Evolutionary conservation across 2,329 filamentous ascomycete species (phyloP).

Genomic region (Grosmannia clavigera): DNA sequence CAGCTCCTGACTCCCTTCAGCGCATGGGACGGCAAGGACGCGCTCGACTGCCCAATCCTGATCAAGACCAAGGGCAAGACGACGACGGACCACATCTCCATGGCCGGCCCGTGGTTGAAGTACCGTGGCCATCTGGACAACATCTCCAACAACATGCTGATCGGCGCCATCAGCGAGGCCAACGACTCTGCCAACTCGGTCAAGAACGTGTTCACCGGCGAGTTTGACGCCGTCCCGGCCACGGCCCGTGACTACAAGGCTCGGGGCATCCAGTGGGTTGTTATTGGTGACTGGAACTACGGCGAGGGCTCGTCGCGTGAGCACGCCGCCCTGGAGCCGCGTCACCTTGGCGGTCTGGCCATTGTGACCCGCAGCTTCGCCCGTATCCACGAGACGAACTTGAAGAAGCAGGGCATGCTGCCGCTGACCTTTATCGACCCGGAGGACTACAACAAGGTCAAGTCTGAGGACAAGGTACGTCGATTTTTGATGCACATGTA

Average conservation of each 20-base stretch:
- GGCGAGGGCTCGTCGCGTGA: slow-evolving; percentile 78
- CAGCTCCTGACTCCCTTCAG: slow-evolving; percentile 84
- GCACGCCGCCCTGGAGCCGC: slow-evolving; percentile 75
- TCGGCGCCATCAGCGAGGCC: slow-evolving; percentile 81
- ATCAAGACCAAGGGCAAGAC: slow-evolving; percentile 97
- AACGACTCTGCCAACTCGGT: slow-evolving; percentile 87
- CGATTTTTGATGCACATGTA: too few relatives aligned
- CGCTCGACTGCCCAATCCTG: slow-evolving; percentile 69
- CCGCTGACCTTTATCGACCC: slow-evolving; percentile 85
- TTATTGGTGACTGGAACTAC: slow-evolving; percentile 98
- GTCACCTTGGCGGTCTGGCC: slow-evolving; percentile 70
- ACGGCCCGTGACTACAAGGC: slow-evolving; percentile 88
- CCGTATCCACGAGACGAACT: slow-evolving; percentile 84
- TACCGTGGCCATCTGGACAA: slow-evolving; percentile 99
- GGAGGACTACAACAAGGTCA: slow-evolving; percentile 72
- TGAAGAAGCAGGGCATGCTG: slow-evolving; percentile 95
- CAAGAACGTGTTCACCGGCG: slow-evolving; percentile 75
- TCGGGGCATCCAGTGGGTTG: slow-evolving; percentile 92
- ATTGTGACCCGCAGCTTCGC: slow-evolving; percentile 75
- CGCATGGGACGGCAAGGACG: slow-evolving; percentile 69
- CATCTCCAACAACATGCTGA: slow-evolving; percentile 94
- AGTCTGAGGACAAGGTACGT: slow-evolving; percentile 65
- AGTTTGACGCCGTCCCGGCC: slow-evolving; percentile 84
- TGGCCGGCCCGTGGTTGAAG: slow-evolving; percentile 93
- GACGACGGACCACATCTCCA: slow-evolving; percentile 97